Base-by-base conservation (phyloP, 2,329 filamentous ascomycete genomes). In the Plenodomus lindquistii region DNA sequence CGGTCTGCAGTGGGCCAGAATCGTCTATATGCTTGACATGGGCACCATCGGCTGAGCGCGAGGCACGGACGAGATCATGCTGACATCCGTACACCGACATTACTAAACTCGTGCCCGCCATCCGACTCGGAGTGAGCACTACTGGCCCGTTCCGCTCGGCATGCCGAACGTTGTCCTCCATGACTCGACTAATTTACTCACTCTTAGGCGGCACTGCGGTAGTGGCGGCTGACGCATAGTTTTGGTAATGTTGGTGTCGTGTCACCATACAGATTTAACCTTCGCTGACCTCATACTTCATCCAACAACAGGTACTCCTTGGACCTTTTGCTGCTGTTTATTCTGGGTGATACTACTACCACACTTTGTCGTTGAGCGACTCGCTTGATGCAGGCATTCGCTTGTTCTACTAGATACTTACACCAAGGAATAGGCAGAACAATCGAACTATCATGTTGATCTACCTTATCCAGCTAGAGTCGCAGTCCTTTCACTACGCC, bases 81-180 rank as follows among this genome's bases (percentile, higher is more conserved):
- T 31, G 27, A 31, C 27, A 15, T 31, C 39, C 36, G 34, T 44
- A 58, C 55, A 63, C 55, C 59, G 56, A 62, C 55, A 55, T 52
- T 60, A 45, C 54, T 56, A 50, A 49, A 52, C 51, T 11, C 4
- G 15, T 13, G 10, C 46, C 46, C 42, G 40, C 38, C 13, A 42
- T 45, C 39, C 50, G 37, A 41, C 35, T 22, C 24, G 36, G 46
- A 22, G 43, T 50, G 50, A 41, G 21, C 11, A n/a, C 19, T 21
- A 11, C 21, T 44, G 29, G 39, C 40, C 27, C 44, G 45, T 37
- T 46, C 48, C 11, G 27, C 38, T 57, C 59, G 61, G 61, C 46
- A 63, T 61, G 44, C 61, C 61, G 61, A 60, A 44, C 29, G 42
- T 7, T 21, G 22, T 20, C 3, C 22, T 22, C 37, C 34, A 55